Base-by-base conservation (phyloP, 768 basidiomycete species). In the Kwoniella dejecticola region DNA sequence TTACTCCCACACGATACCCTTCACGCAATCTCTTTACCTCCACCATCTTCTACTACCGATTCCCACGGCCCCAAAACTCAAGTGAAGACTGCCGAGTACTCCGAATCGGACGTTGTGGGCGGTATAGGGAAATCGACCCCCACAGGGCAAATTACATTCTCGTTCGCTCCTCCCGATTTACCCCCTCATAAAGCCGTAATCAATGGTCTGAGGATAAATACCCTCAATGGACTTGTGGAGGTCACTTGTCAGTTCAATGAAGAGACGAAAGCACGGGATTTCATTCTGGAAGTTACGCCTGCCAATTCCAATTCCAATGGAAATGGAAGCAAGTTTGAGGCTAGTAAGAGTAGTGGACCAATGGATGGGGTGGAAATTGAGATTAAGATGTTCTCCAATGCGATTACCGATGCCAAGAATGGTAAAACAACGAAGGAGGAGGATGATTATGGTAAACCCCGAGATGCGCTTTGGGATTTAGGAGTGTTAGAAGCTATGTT, bases 1-100 rank as follows among this genome's bases (percentile, higher is more conserved):
- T 85, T 93, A 36, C 82, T 83, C 2, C 91, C 91, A 0, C 85
- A 87, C 68, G 91, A 94, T 80, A 91, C 90, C 8, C 84, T 95
- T 68, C 82, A 61, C 33, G 74, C 69, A 30, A 56, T 78, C 33
- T 68, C 70, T 15, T 59, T 69, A 33, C 68, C 73, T 0, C 27
- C 68, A 13, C 11, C 33, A 1, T 38, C 57, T 10, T 29, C 56
- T 11, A 49, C 61, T 13, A 47, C 55, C 12, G 23, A 45, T 17
- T 64, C 77, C 13, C 71, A 76, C 52, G 77, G 77, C 6, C 63
- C 62, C 7, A 58, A 62, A 17, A 70, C 68, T 15, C 59, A 46
- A 48, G 59, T 66, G 31, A 61, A 67, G 38, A 63, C 54, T 27
- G 62, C 60, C 45, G 62, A 26, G 44, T 58, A 31, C 12, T 59